Percentiles rank a stretch among this genome's conserved stretches.
Conservation (phyloP, 129 eudicot species). For the Heracleum sosnowskyi region DNA sequence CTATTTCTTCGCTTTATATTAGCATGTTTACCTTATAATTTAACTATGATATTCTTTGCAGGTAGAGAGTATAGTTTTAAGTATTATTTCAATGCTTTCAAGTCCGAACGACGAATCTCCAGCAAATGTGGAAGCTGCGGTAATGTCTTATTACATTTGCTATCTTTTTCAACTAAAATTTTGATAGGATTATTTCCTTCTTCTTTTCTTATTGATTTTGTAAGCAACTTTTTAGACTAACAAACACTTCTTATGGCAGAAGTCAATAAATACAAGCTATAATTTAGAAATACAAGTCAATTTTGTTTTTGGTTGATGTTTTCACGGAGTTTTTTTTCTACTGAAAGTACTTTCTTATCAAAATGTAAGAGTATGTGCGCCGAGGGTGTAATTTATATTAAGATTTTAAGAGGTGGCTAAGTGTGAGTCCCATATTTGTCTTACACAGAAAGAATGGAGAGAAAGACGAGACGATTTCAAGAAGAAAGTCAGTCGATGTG, state of each 20-base stretch:
- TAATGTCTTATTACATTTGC: conserved; percentile 1
- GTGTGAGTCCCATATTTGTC: background rate
- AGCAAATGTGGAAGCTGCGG: conserved; percentile 40
- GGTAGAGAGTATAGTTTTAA: conserved; percentile 52
- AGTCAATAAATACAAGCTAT: background rate
- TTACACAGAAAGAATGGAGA: conserved; percentile 42
- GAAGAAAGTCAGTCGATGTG: conserved; percentile 41
- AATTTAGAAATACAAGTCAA: background rate
- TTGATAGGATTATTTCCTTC: background rate
- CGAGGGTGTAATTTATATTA: background rate
- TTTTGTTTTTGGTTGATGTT: background rate
- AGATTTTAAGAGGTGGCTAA: background rate
- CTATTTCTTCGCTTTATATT: background rate
- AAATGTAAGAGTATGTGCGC: background rate
- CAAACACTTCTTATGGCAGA: background rate
- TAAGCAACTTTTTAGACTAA: background rate
- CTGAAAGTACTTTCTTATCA: background rate
- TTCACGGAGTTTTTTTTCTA: background rate
- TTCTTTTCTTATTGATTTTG: background rate
- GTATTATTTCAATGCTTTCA: conserved; percentile 53
- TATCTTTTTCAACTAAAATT: background rate
- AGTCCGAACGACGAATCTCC: conserved; percentile 54
- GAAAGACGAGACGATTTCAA: conserved; percentile 31
- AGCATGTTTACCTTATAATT: background rate
- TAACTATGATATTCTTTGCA: conserved; percentile 10